Evolutionary conservation across 805 yeast genomes (phyloP).

Genomic region (Sungouiozyma intestinalis): DNA sequence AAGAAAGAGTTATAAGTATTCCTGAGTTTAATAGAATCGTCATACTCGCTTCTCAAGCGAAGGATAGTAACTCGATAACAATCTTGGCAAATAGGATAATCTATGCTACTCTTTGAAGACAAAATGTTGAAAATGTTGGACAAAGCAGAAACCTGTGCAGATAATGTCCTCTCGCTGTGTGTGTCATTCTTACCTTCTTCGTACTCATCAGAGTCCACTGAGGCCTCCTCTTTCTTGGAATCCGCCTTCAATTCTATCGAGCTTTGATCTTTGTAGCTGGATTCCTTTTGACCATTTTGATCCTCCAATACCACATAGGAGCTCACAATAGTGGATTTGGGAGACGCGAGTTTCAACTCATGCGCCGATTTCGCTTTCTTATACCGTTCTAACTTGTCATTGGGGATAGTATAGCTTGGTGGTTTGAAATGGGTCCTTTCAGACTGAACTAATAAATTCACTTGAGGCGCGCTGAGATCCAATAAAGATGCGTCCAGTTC

Average conservation of each 20-base stretch:
- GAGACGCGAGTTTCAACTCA: slow-evolving; percentile 13
- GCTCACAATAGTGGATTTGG: background rate
- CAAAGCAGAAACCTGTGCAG: slow-evolving; percentile 42
- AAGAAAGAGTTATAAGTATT: slow-evolving; percentile 68
- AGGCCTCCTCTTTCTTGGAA: slow-evolving; percentile 17
- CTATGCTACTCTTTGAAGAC: slow-evolving; percentile 64
- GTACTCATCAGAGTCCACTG: slow-evolving; percentile 18
- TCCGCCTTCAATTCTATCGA: background rate
- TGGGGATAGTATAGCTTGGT: slow-evolving; percentile 12
- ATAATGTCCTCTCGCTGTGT: slow-evolving; percentile 26
- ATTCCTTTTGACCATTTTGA: background rate
- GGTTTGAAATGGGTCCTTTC: slow-evolving; percentile 3
- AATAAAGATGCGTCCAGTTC: slow-evolving; percentile 34
- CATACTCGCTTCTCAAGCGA: slow-evolving; percentile 58
- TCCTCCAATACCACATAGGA: background rate
- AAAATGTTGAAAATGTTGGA: slow-evolving; percentile 61
- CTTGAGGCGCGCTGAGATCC: slow-evolving; percentile 36
- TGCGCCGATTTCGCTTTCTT: slow-evolving; percentile 12
- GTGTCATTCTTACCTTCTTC: slow-evolving; percentile 16
- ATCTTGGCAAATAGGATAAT: slow-evolving; percentile 80
- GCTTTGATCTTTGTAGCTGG: slow-evolving; percentile 10
- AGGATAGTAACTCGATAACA: slow-evolving; percentile 62
- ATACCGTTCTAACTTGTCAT: slow-evolving; percentile 15
- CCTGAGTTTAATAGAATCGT: slow-evolving; percentile 63
- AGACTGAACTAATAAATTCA: slow-evolving; percentile 28